These are phyloP conservation scores for Auriscalpium orientale DNA, from an alignment of 768 basidiomycete genomes.

Conservation along the genomic window DNA sequence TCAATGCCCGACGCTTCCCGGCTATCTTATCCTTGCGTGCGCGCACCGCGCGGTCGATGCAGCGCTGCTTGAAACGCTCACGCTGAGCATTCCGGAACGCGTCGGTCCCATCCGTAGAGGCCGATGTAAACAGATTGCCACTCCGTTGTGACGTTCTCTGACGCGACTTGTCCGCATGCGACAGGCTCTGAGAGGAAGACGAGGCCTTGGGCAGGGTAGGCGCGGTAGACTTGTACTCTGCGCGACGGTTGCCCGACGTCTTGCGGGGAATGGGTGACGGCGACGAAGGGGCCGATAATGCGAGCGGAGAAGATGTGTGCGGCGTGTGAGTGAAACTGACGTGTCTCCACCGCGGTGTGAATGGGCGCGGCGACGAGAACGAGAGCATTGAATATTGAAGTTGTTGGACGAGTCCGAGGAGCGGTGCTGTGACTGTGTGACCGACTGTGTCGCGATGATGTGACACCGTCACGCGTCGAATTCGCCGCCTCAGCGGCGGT, in stretches of 20 bases:
- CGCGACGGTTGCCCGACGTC: constrained; percentile 8
- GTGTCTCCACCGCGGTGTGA: constrained; percentile 7
- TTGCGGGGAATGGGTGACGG: constrained; percentile 5
- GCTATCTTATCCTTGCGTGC: constrained; percentile 13
- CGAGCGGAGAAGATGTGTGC: constrained; percentile 10
- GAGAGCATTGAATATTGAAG: neutral
- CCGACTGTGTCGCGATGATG: no score
- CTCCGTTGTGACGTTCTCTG: neutral
- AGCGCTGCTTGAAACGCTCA: constrained; percentile 17
- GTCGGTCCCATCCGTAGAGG: constrained; percentile 1
- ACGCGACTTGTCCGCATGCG: constrained; percentile 8
- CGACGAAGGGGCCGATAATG: constrained; percentile 2
- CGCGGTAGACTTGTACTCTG: constrained; percentile 14
- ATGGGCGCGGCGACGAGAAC: neutral
- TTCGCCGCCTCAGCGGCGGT: no score
- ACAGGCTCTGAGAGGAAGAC: constrained; percentile 1
- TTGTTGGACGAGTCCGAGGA: fast-evolving
- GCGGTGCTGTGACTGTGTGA: no score
- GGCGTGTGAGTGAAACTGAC: constrained; percentile 8
- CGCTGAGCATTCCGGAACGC: constrained; percentile 14
- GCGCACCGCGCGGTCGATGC: constrained; percentile 15
- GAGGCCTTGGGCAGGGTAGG: neutral
- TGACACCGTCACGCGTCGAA: no score
- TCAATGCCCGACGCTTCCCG: neutral
- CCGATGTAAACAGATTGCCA: neutral